Conservation (phyloP, 768 basidiomycete species). For the Grammothele lineata region DNA sequence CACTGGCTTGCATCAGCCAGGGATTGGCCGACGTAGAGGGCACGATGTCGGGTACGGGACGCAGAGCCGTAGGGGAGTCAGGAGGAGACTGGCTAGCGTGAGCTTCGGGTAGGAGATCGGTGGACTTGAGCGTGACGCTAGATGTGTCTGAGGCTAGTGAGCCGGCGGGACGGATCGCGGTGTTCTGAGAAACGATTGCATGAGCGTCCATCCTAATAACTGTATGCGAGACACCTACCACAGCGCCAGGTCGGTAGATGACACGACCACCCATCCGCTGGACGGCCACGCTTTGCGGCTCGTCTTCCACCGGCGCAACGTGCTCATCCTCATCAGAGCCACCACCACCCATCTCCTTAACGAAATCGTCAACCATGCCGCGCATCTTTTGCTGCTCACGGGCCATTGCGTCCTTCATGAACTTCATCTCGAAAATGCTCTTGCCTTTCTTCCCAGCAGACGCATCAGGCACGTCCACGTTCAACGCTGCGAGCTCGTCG, state of each 20-base stretch:
- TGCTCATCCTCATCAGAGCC: constrained; percentile 30
- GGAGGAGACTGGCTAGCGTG: constrained; percentile 16
- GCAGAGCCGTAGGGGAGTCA: constrained; percentile 17
- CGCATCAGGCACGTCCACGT: constrained; percentile 28
- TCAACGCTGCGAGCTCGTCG: constrained; percentile 62
- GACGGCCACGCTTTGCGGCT: constrained; percentile 25
- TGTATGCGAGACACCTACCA: constrained; percentile 15
- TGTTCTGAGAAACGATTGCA: constrained; percentile 1
- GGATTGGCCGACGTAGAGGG: constrained; percentile 53
- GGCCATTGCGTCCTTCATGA: constrained; percentile 91
- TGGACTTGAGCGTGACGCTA: constrained; percentile 64
- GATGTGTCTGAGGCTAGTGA: constrained; percentile 53
- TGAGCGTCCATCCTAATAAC: too few relatives aligned
- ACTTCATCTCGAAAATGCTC: constrained; percentile 93
- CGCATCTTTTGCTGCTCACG: constrained; percentile 55
- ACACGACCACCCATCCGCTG: constrained; percentile 67
- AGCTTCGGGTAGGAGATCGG: constrained; percentile 40
- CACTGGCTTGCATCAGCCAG: constrained; percentile 55
- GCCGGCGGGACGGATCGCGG: constrained; percentile 20
- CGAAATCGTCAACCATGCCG: constrained; percentile 67
- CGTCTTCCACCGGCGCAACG: constrained; percentile 25
- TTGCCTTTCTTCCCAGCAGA: constrained; percentile 44
- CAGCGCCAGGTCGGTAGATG: constrained; percentile 51
- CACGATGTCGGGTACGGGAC: background rate
- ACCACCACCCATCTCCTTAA: constrained; percentile 57